Percentiles rank a stretch among this genome's conserved stretches.
These are phyloP conservation scores for Chalciporus sphaerocephalus DNA, from an alignment of 768 basidiomycete species.

Conservation along the genomic window DNA sequence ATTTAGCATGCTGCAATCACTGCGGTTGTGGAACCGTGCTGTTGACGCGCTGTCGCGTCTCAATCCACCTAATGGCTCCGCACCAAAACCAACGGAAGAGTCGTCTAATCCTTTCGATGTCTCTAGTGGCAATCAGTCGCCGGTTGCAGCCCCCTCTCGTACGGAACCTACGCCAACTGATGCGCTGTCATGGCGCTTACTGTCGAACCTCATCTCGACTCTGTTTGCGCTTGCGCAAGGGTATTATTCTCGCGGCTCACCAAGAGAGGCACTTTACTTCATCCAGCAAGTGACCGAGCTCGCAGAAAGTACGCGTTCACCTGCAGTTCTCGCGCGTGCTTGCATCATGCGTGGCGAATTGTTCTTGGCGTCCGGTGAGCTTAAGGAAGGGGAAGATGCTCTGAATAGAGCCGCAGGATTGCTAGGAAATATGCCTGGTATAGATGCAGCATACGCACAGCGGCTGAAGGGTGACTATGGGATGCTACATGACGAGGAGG, in stretches of 20 bases:
- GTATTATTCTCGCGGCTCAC: slow-evolving; percentile 73
- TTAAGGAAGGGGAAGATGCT: slow-evolving; percentile 52
- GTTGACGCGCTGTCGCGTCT: slow-evolving; percentile 63
- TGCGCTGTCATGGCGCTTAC: slow-evolving; percentile 70
- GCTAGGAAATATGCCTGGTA: slow-evolving; percentile 44
- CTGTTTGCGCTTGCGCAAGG: slow-evolving; percentile 61
- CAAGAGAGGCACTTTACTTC: slow-evolving; percentile 83
- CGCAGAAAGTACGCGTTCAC: slow-evolving; percentile 62
- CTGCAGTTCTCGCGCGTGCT: slow-evolving; percentile 61
- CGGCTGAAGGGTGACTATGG: slow-evolving; percentile 55
- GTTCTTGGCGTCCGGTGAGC: slow-evolving; percentile 55
- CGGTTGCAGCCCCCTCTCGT: slow-evolving; percentile 9
- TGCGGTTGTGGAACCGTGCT: slow-evolving; percentile 80
- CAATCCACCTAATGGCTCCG: slow-evolving; percentile 32
- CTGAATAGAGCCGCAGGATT: slow-evolving; percentile 49
- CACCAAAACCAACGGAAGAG: slow-evolving; percentile 29
- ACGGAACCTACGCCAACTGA: slow-evolving; percentile 36
- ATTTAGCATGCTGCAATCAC: slow-evolving; percentile 57
- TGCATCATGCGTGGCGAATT: slow-evolving; percentile 66
- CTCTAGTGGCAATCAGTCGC: slow-evolving; percentile 29
- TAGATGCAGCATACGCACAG: slow-evolving; percentile 55
- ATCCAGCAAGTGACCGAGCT: slow-evolving; percentile 72
- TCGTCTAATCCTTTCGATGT: slow-evolving; percentile 56
- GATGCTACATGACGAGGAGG: slow-evolving; percentile 23
- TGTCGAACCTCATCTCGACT: slow-evolving; percentile 63